A percentile compares a stretch with the other conserved stretches of the same genome.
Evolutionary conservation across 73 alveolate species (phyloP).

Genomic region (Paramecium caudatum): DNA sequence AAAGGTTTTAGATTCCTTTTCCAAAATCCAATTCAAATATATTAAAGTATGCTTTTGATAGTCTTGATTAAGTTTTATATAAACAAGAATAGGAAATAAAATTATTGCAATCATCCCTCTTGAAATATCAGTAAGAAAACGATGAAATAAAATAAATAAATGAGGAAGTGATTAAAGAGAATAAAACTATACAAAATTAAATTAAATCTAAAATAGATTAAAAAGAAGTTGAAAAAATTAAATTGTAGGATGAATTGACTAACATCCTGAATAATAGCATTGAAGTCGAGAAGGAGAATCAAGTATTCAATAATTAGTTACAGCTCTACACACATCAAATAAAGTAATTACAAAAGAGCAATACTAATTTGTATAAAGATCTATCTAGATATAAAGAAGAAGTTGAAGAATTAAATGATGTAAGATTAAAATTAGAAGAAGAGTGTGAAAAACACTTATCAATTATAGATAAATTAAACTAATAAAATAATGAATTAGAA

Average conservation of each 20-base stretch:
- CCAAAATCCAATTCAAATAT: neutral
- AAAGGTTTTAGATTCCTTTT: neutral
- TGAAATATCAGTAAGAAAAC: neutral
- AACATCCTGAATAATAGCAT: conserved; percentile 30
- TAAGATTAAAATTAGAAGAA: neutral
- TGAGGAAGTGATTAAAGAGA: neutral
- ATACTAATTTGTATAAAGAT: conserved; percentile 28
- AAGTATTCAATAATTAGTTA: neutral
- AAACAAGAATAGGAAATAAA: conserved; percentile 35
- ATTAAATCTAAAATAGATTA: conserved; percentile 3
- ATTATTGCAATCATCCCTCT: neutral
- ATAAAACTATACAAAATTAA: conserved; percentile 6
- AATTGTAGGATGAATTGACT: conserved; percentile 33
- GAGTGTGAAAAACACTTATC: conserved; percentile 23
- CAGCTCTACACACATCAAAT: conserved; percentile 37
- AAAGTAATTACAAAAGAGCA: conserved; percentile 1
- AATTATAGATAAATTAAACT: neutral
- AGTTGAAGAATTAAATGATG: neutral
- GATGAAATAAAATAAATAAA: neutral
- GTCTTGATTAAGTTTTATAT: neutral
- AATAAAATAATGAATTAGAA: conserved; percentile 43
- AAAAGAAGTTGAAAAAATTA: neutral
- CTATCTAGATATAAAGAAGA: conserved; percentile 16
- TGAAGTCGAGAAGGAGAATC: conserved; percentile 55
- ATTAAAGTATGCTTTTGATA: neutral